Evolutionary conservation across 768 basidiomycete species (phyloP).

Genomic region (Pilatotrama ljubarskyi): DNA sequence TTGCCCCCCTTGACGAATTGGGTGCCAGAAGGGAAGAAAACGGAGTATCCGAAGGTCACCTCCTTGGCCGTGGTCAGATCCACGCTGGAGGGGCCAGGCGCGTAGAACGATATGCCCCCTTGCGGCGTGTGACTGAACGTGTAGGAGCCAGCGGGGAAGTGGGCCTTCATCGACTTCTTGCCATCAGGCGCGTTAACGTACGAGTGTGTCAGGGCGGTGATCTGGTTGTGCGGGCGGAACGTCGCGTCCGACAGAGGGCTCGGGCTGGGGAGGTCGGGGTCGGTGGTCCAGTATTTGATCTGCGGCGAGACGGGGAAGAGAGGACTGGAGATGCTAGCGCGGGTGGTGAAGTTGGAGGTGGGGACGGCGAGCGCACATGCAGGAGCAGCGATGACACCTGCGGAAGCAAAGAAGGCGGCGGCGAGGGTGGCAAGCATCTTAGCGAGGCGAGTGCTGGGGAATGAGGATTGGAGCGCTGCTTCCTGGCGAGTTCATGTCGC

Average conservation of each 20-base stretch:
- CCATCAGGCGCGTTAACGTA: slow-evolving; percentile 29
- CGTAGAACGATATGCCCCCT: slow-evolving; percentile 74
- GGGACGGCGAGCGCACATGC: slow-evolving; percentile 1
- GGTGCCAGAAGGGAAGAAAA: slow-evolving; percentile 63
- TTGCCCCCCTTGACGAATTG: slow-evolving; percentile 68
- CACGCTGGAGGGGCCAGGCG: slow-evolving; percentile 53
- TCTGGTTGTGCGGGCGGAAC: slow-evolving; percentile 26
- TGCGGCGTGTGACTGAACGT: slow-evolving; percentile 47
- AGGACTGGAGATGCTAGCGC: slow-evolving; percentile 8
- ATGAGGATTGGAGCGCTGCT: neutral
- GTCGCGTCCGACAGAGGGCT: slow-evolving; percentile 30
- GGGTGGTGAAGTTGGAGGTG: slow-evolving; percentile 6
- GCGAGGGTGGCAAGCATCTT: slow-evolving; percentile 2
- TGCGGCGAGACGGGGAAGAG: slow-evolving; percentile 29
- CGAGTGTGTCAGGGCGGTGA: slow-evolving; percentile 27
- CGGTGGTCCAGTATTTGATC: slow-evolving; percentile 29
- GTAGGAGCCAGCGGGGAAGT: slow-evolving; percentile 49
- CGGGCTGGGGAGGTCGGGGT: slow-evolving; percentile 15
- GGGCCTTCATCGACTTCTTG: slow-evolving; percentile 27
- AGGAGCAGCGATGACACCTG: slow-evolving; percentile 5
- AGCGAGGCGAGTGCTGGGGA: neutral
- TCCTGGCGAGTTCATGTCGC: neutral
- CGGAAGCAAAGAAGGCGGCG: neutral
- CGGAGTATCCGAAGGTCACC: slow-evolving; percentile 60
- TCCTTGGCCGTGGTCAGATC: slow-evolving; percentile 65